These are phyloP conservation scores for Salix purpurea DNA, from an alignment of 345 rosid genomes.

Conservation along the genomic window DNA sequence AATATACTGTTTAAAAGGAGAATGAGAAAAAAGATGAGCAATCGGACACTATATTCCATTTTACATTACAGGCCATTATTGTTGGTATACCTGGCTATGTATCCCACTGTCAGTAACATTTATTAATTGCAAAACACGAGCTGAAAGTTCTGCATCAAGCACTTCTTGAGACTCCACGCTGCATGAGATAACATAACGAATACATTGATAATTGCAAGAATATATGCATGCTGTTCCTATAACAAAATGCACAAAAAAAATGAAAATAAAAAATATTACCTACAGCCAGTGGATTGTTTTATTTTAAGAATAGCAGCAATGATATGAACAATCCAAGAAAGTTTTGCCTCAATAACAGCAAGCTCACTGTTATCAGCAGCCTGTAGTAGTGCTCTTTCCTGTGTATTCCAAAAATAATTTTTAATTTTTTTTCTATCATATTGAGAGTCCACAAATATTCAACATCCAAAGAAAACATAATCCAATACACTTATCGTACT, in stretches of 20 bases:
- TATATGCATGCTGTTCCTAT: constrained; percentile 7
- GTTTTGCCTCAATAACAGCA: constrained; percentile 82
- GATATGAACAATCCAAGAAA: constrained; percentile 95
- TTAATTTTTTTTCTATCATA: constrained; percentile 7
- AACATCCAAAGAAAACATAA: not conserved
- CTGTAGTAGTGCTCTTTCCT: constrained; percentile 78
- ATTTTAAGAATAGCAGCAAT: constrained; percentile 87
- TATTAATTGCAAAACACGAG: constrained; percentile 90
- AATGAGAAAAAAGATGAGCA: not conserved
- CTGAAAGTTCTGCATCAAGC: constrained; percentile 98
- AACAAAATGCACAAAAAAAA: not conserved
- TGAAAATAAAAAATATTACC: constrained; percentile 39
- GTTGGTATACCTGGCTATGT: constrained; percentile 62
- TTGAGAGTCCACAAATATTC: not conserved
- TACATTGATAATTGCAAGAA: constrained; percentile 8
- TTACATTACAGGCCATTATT: not conserved
- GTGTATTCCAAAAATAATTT: constrained; percentile 7
- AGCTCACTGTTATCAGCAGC: constrained; percentile 65
- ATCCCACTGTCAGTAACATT: constrained; percentile 87
- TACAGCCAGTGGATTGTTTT: constrained; percentile 82
- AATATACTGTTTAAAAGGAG: not conserved
- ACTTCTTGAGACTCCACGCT: constrained; percentile 93
- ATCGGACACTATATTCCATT: not conserved
- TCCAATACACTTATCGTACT: constrained; percentile 41
- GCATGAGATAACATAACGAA: constrained; percentile 28